A percentile compares a stretch with the other conserved stretches of the same genome.
phyloP scores from a whole-genome alignment of 768 basidiomycete species.

The Xerocomellus chrysenteron region DNA sequence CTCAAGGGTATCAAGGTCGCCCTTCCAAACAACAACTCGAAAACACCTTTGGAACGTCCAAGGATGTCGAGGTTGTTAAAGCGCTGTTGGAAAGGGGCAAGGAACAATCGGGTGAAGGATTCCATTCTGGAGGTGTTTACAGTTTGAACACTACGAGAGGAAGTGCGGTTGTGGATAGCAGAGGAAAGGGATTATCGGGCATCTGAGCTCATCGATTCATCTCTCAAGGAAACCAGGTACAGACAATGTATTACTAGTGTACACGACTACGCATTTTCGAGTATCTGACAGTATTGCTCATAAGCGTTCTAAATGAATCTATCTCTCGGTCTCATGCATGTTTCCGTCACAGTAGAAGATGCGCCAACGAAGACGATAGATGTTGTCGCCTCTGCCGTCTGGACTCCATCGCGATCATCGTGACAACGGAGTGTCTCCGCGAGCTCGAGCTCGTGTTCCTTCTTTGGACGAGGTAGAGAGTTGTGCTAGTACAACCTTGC shows the following conservation, averaged over 20 bases:
- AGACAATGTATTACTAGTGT: conserved; percentile 20
- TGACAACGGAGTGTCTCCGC: not conserved
- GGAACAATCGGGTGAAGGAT: conserved; percentile 51
- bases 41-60: conserved; percentile 61
- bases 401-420: not conserved
- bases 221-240: not conserved
- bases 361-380: not conserved
- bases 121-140: conserved; percentile 24
- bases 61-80: conserved; percentile 61
- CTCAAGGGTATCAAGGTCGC: conserved; percentile 71
- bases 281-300: not conserved
- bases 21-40: conserved; percentile 87
- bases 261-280: not conserved
- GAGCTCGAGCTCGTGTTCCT: not conserved
- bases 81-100: conserved; percentile 64
- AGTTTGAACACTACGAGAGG: conserved; percentile 29
- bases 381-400: not conserved
- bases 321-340: not conserved
- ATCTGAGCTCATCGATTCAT: conserved; percentile 23
- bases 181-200: conserved; percentile 39
- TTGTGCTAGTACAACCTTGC: not conserved
- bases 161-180: conserved; percentile 39
- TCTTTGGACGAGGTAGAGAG: not conserved
- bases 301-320: not conserved
- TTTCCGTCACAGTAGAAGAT: not conserved